phyloP scores from a whole-genome alignment of 2,329 filamentous ascomycete species.

The Teratosphaeria gauchensis region DNA sequence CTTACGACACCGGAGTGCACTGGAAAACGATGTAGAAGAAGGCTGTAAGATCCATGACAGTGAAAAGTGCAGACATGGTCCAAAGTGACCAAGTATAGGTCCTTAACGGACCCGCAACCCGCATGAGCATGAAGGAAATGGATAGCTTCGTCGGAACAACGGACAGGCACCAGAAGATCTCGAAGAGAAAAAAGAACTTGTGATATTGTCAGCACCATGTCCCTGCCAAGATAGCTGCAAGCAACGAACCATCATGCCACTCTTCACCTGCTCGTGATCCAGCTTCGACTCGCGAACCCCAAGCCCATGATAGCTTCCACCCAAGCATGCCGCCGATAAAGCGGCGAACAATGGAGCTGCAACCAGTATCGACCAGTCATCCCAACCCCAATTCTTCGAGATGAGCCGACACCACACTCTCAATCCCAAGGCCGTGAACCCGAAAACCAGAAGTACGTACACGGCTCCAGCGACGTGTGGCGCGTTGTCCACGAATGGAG shows the following conservation, averaged over 20 bases:
- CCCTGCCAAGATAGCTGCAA: background rate
- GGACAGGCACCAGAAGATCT: constrained; percentile 28
- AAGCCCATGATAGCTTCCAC: constrained; percentile 24
- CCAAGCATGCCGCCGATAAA: constrained; percentile 20
- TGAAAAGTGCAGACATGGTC: constrained; percentile 22
- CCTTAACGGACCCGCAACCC: constrained; percentile 23
- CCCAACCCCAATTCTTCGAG: constrained; percentile 17
- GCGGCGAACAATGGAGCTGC: constrained; percentile 18
- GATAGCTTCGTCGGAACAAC: constrained; percentile 30
- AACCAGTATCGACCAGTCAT: constrained; percentile 23
- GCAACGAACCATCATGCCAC: constrained; percentile 8
- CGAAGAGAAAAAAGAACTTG: constrained; percentile 30
- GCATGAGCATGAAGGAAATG: constrained; percentile 27
- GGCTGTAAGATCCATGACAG: constrained; percentile 22
- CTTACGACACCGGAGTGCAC: constrained; percentile 21
- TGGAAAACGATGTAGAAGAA: constrained; percentile 30
- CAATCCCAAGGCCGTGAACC: background rate
- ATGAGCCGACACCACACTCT: background rate
- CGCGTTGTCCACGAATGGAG: constrained; percentile 1
- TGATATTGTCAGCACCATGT: constrained; percentile 1
- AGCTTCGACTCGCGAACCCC: constrained; percentile 21
- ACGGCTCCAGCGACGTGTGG: background rate
- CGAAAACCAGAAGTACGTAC: constrained; percentile 1
- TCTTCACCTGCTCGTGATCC: constrained; percentile 11
- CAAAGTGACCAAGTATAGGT: constrained; percentile 22